A percentile compares a stretch with the other conserved stretches of the same genome.
Evolutionary conservation across 73 alveolate species (phyloP).

Genomic region (Paramecium pentaurelia): DNA sequence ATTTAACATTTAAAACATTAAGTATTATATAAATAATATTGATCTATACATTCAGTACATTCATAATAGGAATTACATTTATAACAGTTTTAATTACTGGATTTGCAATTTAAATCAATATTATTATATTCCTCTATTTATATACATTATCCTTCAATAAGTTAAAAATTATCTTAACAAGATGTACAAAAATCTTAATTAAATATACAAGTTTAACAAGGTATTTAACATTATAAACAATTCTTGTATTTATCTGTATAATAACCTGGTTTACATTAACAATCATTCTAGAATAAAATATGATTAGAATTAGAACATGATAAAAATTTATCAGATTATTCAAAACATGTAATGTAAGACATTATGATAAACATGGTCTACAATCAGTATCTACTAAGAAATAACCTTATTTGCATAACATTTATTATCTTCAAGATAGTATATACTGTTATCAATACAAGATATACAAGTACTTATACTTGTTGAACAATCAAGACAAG

Average conservation of each 20-base stretch:
- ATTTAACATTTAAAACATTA: neutral
- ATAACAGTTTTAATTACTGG: neutral
- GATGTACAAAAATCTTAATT: neutral
- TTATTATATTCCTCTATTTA: neutral
- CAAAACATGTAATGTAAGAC: neutral
- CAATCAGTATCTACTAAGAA: neutral
- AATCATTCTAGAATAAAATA: neutral
- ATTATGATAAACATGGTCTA: neutral
- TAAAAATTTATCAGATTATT: neutral
- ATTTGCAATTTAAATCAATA: neutral
- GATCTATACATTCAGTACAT: neutral
- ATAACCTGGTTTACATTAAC: neutral
- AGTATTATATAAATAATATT: neutral
- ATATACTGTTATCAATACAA: neutral
- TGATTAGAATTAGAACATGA: neutral
- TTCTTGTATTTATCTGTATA: neutral
- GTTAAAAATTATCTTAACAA: neutral
- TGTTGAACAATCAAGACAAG: neutral
- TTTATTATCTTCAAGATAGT: neutral
- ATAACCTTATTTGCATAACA: neutral
- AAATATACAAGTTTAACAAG: neutral
- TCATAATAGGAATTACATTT: neutral
- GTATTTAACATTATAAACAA: neutral
- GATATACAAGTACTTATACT: neutral
- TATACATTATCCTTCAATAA: neutral